phyloP scores from a whole-genome alignment of 1,284 basidiomycete species.

The Tilletia caries region DNA sequence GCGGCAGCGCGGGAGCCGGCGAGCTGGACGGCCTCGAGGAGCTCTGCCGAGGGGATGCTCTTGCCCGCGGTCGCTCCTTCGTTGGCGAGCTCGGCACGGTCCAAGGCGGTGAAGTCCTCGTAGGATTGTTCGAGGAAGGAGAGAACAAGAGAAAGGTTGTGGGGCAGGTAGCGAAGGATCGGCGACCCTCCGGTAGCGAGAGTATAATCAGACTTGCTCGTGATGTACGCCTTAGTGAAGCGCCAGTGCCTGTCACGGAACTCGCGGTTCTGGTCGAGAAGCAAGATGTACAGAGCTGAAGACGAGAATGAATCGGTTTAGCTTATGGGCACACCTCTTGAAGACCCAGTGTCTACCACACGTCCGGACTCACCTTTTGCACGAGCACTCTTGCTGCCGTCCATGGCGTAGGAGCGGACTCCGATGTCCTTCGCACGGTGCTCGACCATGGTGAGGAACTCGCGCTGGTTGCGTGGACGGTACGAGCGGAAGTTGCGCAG shows the following conservation, averaged over 20 bases:
- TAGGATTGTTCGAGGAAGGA: conserved; percentile 38
- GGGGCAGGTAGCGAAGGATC: conserved; percentile 47
- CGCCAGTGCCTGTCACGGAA: conserved; percentile 49
- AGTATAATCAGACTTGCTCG: conserved; percentile 37
- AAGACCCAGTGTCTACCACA: too few species aligned
- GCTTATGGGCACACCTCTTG: too few species aligned
- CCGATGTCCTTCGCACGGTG: conserved; percentile 30
- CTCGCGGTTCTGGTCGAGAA: conserved; percentile 48
- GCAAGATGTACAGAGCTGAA: conserved; percentile 44
- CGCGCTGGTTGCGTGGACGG: conserved; percentile 32
- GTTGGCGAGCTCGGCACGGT: conserved; percentile 19
- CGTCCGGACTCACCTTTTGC: conserved; percentile 22
- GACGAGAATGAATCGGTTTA: conserved; percentile 31
- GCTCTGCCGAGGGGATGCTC: conserved; percentile 12
- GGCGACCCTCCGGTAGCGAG: conserved; percentile 48
- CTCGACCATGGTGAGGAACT: conserved; percentile 26
- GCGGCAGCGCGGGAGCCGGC: conserved; percentile 34
- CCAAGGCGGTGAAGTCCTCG: conserved; percentile 22
- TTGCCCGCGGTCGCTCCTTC: background rate
- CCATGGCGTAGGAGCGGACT: conserved; percentile 32
- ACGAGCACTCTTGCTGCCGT: conserved; percentile 15
- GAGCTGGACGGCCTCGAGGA: conserved; percentile 28
- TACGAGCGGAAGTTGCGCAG: conserved; percentile 49
- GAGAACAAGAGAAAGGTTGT: conserved; percentile 41
- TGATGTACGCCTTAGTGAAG: conserved; percentile 48